These are phyloP conservation scores for Ophiostoma sp. DNA, from an alignment of 2,329 filamentous ascomycete species.

Conservation along the genomic window DNA sequence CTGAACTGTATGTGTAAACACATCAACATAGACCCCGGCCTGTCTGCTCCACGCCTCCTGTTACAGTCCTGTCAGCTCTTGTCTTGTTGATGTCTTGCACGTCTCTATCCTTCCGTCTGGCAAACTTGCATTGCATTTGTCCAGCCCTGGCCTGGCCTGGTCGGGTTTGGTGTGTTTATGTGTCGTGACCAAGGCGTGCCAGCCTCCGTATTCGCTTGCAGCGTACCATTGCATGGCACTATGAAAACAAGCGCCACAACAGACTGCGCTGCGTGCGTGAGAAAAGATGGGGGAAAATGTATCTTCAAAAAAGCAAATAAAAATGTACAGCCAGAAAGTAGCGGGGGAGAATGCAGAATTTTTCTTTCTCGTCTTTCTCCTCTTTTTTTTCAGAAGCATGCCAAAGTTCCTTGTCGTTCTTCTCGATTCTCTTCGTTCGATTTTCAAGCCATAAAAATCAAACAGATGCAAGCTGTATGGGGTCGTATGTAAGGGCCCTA, in stretches of 20 bases:
- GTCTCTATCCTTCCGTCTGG: neutral
- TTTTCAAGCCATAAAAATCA: constrained; percentile 2
- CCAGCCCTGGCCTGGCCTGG: neutral
- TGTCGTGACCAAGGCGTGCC: neutral
- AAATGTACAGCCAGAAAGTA: neutral
- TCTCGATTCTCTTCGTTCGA: neutral
- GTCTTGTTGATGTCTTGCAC: neutral
- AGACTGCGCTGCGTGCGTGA: neutral
- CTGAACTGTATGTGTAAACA: neutral
- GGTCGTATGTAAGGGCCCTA: neutral
- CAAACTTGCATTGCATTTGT: neutral
- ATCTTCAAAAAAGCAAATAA: neutral
- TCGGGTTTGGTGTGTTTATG: neutral
- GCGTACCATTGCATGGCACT: constrained; percentile 19
- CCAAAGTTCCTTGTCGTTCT: neutral
- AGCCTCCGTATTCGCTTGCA: constrained; percentile 13
- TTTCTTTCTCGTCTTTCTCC: neutral
- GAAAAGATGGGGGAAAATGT: neutral
- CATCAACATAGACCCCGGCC: neutral
- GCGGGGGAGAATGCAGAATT: neutral
- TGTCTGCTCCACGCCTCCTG: neutral
- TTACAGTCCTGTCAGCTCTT: neutral
- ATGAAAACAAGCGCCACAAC: constrained; percentile 15
- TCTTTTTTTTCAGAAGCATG: neutral
- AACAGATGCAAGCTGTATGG: constrained; percentile 4